Base-by-base conservation (phyloP, 768 basidiomycete genomes). In the Lactarius akahatsu region DNA sequence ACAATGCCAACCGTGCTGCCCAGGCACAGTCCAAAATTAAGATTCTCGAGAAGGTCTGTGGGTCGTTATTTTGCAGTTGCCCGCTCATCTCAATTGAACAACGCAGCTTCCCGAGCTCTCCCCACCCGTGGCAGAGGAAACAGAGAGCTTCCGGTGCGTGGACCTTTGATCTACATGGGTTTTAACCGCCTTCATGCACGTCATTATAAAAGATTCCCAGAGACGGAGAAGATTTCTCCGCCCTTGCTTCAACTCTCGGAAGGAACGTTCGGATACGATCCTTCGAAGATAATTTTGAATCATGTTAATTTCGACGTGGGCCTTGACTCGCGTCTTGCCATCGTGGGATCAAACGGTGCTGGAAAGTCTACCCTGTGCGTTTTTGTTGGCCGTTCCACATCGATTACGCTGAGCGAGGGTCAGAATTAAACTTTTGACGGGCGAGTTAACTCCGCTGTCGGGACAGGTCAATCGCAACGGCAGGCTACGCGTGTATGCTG, bases 151-250 rank as follows among this genome's bases (percentile, higher is more conserved):
- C 85, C 96, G 87, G 88, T 91, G 67, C 23, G 79, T 64, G 62
- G 34, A 1, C n/a, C 34, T 40, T 58, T 20, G n/a, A 30, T 20
- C 18, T 34, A 26, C 20, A 52, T n/a, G 1, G 9, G 4, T 32
- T 9, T 10, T 6, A 20, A 1, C 16, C 28, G 3, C 23, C 55
- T 41, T 52, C 47, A 62, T 32, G 36, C 38, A 38, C 9, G 38
- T 34, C 20, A 38, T 10, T 20, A 47, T 43, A 18, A 34, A 34
- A 93, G 92, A 72, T 92, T 99, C 83, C 94, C 94, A 1, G 96
- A 97, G 66, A 87, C 94, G 8, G 97, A 98, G 73, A 98, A 98
- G 80, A 93, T 98, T 71, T 95, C 97, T 5, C 96, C 97, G 8
- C 97, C 97, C 0, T 77, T 98, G 16, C 80, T 99, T 20, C 97